Evolutionary conservation across 2,329 filamentous ascomycete species (phyloP), one percentile per base, ranked within the genome.

Genomic region (Davidsoniella neocaledoniae): DNA sequence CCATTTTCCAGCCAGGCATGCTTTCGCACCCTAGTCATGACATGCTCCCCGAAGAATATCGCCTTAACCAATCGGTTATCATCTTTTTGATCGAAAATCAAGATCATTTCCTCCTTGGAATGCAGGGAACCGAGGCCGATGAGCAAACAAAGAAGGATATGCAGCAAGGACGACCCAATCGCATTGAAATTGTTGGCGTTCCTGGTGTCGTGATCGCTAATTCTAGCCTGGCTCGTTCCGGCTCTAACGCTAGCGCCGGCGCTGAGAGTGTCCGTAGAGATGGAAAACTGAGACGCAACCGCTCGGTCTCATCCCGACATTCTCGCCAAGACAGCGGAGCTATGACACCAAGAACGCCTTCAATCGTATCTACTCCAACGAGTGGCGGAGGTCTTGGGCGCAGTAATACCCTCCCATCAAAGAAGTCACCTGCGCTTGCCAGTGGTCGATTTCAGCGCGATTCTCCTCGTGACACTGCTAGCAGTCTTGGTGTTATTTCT

Each of bases 61-160:
- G 86, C 29, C 70, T 98, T 5, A 96, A 93, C 61, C 91, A 98
- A 70, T 90, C 91, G 59, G 90, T 98, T 17, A 74, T 98, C 55
- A 94, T 98, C 46, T 98, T 98, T 64, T 68, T 98, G 57, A 98
- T 98, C 56, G 88, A 96, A 61, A 94, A 98, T 59, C 91, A 98
- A 63, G 91, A 98, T 60, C 86, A 94, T 64, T 98, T 98, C 70
- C 70, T 98, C 56, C 93, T 98, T 56, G 91, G 91, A 50, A 98
- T 98, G 91, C 86, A 87, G 61, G 91, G 91, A 42, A 95, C 88
- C n/a, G 88, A 79, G n/a, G 85, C 88, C n/a, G 88, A 95, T 61
- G 86, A 93, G 61, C 80, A 74, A 60, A 81, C 76, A 1, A 73
- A 74, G 57, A 69, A 75, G 57, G 73, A 76, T 57, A 73, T 81